Conservation (phyloP, 768 basidiomycete genomes). For the Termitomyces sp. region DNA sequence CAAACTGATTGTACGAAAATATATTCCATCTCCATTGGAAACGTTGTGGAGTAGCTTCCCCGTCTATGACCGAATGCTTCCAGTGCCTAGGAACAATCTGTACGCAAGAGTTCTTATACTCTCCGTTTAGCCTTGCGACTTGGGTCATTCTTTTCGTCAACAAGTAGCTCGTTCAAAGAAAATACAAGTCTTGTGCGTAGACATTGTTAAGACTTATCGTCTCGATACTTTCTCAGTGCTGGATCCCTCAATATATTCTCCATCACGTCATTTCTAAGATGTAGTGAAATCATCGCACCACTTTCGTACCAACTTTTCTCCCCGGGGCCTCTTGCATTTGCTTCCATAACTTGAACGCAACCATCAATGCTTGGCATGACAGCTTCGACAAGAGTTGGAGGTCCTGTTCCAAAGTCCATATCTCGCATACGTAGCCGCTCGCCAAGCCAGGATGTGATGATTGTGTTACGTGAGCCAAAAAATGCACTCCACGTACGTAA, state of each 20-base stretch:
- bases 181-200: background rate
- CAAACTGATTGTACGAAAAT: constrained; percentile 8
- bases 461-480: constrained; percentile 23
- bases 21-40: too few species aligned
- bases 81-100: background rate
- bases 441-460: constrained; percentile 29
- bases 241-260: constrained; percentile 19
- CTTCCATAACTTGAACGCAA: constrained; percentile 26
- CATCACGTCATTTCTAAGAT: constrained; percentile 18
- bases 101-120: background rate
- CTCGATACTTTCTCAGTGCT: constrained; percentile 15
- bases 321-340: background rate
- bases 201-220: background rate
- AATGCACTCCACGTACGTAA: constrained; percentile 29
- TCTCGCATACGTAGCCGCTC: constrained; percentile 21
- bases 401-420: constrained; percentile 25
- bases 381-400: constrained; percentile 22
- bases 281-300: constrained; percentile 18
- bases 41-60: background rate
- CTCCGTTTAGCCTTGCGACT: background rate
- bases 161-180: background rate
- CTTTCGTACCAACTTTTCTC: constrained; percentile 17
- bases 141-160: background rate
- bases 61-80: background rate
- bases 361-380: too few species aligned